phyloP scores from a whole-genome alignment of 208 protist species.

The Crithidia expoeki region DNA sequence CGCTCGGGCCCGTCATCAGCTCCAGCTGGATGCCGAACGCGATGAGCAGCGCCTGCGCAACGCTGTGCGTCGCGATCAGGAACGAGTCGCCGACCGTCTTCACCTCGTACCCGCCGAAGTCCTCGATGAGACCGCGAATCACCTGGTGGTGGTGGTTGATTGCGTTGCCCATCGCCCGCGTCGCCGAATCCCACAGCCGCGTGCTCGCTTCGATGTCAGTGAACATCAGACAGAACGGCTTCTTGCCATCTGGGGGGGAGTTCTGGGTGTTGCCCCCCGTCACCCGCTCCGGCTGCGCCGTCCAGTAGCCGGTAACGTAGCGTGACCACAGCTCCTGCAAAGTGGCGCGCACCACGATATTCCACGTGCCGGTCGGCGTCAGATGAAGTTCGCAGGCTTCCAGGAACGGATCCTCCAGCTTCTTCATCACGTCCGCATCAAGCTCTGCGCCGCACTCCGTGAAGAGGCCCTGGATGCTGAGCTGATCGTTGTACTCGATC shows the following conservation, averaged over 20 bases:
- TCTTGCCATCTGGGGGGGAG: conserved; percentile 7
- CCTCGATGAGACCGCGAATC: conserved; percentile 50
- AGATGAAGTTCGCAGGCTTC: conserved; percentile 47
- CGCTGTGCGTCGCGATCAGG: conserved; percentile 40
- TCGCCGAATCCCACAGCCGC: conserved; percentile 51
- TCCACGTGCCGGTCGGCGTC: conserved; percentile 19
- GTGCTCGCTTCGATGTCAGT: conserved; percentile 63
- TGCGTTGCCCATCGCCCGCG: conserved; percentile 39
- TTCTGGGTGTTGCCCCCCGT: neutral
- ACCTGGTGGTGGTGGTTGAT: conserved; percentile 47
- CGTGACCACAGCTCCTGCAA: conserved; percentile 20
- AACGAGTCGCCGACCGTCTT: conserved; percentile 71
- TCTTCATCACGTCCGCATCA: conserved; percentile 48
- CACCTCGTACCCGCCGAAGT: conserved; percentile 56
- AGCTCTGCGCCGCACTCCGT: conserved; percentile 18
- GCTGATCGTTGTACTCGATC: conserved; percentile 44
- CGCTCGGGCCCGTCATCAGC: conserved; percentile 11
- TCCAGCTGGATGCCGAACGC: conserved; percentile 24
- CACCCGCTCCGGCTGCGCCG: neutral
- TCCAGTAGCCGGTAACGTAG: conserved; percentile 16
- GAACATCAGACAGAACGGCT: conserved; percentile 43
- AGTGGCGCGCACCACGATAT: conserved; percentile 22
- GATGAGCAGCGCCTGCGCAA: conserved; percentile 17
- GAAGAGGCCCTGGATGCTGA: conserved; percentile 46
- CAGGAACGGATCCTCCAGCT: conserved; percentile 61